Base-by-base conservation (phyloP, 495 filamentous ascomycete species). In the Lasiosphaeris hirsuta region DNA sequence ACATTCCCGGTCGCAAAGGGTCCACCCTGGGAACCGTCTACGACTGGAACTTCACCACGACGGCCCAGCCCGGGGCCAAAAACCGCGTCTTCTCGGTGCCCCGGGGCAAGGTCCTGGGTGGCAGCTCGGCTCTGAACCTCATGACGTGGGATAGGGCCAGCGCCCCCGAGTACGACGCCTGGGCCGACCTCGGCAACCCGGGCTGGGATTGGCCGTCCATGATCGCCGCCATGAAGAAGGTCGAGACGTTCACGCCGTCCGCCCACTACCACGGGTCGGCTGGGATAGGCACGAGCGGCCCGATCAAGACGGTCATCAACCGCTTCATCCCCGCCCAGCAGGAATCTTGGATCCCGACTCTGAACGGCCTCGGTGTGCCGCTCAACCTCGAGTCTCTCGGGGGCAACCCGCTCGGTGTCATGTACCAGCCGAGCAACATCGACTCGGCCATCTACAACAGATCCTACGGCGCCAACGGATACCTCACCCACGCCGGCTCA, bases 191-290 rank as follows among this genome's bases (percentile, higher is more conserved):
- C 14, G 81, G 80, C 10, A 76, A 75, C 18, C 56, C 66, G 9
- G 75, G 78, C 2, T 85, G 81, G 83, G 74, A 64, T 38, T 84
- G 80, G 79, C 64, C 81, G 19, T 69, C 60, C 18, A 60, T 75
- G 54, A 17, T 58, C 35, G 14, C 35, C 9, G 65, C 58, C 17
- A 71, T 72, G 72, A 46, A 54, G 4, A 70, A 66, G 51, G 60
- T 51, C 9, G 68, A 72, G 51, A 69, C 61, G 30, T 72, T 70
- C 51, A 59, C 59, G 4, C 44, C 39, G 10, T 39, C 44, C 17
- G 15, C 44, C 37, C 39, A 58, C 8, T 62, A 67, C 48, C 54
- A 47, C 14, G 49, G 34, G 10, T 44, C 40, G 7, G 1, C 23
- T 14, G 64, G 55, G 3, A 56, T 68, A 2, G 66, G 63, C 10